These are phyloP conservation scores for Lipomyces yarrowii DNA, from an alignment of 1,139 yeast genomes.

Conservation along the genomic window DNA sequence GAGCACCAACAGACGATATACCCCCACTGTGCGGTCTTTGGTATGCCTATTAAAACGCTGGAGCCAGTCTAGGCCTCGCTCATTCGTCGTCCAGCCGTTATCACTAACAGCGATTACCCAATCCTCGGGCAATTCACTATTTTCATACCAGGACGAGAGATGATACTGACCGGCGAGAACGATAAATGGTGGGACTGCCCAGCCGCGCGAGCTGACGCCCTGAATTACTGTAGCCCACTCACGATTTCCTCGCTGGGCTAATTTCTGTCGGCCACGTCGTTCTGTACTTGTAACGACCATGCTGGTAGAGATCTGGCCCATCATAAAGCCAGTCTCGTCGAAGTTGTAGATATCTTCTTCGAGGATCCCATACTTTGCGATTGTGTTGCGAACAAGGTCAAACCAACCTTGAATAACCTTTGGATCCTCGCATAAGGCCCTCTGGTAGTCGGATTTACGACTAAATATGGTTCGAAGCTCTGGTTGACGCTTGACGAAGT, in stretches of 20 bases:
- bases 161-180: not conserved
- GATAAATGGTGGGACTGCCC: not conserved
- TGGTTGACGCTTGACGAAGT: too few species aligned
- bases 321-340: slow-evolving; percentile 6
- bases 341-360: not conserved
- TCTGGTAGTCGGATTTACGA: too few species aligned
- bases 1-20: not conserved
- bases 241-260: not conserved
- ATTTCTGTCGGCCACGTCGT: not conserved
- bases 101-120: not conserved
- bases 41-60: not conserved
- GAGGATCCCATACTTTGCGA: not conserved
- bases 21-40: not conserved
- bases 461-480: too few species aligned
- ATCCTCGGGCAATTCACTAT: not conserved
- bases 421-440: too few species aligned
- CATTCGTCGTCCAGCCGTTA: not conserved
- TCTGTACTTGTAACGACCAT: not conserved
- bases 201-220: too few species aligned
- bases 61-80: not conserved
- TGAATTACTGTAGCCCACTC: not conserved
- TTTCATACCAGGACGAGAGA: not conserved
- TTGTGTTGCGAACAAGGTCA: too few species aligned
- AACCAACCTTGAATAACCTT: too few species aligned
- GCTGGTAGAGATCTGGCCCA: not conserved